Evolutionary conservation across 306 rosid species (phyloP), one percentile per base, ranked within the genome.

Genomic region (Casuarina glauca): DNA sequence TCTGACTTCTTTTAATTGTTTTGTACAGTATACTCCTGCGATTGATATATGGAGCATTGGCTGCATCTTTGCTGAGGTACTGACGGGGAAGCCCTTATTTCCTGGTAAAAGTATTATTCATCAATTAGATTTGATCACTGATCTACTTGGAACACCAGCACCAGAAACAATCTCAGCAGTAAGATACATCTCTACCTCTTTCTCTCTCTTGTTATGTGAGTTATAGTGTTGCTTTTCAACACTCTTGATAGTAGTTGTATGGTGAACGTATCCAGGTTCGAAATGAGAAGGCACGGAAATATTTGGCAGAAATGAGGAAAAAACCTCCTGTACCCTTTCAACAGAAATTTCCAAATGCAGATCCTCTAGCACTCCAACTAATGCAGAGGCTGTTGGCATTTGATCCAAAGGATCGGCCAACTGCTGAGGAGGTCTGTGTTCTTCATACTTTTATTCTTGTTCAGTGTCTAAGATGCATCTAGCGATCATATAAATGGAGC

Each of bases 11-110:
- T 61, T 80, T 80, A 61, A 72, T 35, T 17, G 72, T 73, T 81
- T 76, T 80, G 76, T 86, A 86, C 88, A 95, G 97, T 95, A 95
- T 78, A 95, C 99, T 26, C 94, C 94, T 1, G 99, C 99, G 19
- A 95, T 93, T 81, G 99, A 95, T 84, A 81, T 93, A 83, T 95
- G 99, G 99, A 91, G 99, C 86, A 90, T 95, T 54, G 99, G 99
- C 72, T 95, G 99, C 89, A 95, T 95, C 79, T 95, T 95, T 80
- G 97, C 97, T 0, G 99, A 95, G 86, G 93, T 95, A 76, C 89
- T 95, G 82, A 88, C 88, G 15, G 97, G 99, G 83, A 95, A 91
- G 78, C 97, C 99, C 7, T 72, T 95, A 76, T 95, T 95, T 88
- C 96, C 98, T 3, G 99, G 99, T 76, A 93, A 96, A 90, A 93